Base-by-base conservation (phyloP, 305 asterid species). In the Andrographis paniculata region DNA sequence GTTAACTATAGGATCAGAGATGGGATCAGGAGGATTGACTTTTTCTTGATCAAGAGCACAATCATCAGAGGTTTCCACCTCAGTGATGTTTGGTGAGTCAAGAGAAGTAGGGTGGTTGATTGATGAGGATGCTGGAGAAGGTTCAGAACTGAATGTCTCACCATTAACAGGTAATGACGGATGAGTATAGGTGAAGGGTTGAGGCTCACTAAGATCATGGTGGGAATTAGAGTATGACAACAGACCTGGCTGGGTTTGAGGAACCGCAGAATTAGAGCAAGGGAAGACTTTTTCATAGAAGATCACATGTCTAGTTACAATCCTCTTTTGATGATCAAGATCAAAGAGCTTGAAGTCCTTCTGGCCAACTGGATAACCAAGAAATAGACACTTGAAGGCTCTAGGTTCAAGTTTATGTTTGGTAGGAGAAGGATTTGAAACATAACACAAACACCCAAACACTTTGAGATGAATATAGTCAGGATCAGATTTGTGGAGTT, bases 371-470 rank as follows among this genome's bases (percentile, higher is more conserved):
- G 37, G 0, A 9, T 45, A 35, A 0, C 47, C 52, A 0, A 56
- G 0, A 7, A 56, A 20, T 0, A 56, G 12, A 2, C 62, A 19
- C 6, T 9, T 37, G 0, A 5, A 0, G 0, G 62, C 17, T 20
- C 39, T 20, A 10, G 36, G 12, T 5, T 33, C 47, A 33, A 46
- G 48, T 17, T 56, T 45, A 1, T 6, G 9, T 6, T 30, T 45
- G 0, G 54, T 36, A 1, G 5, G 1, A 3, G 0, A 16, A 1
- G 11, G 17, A 17, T 6, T 1, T 0, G n/a, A 0, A 33, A 1
- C 44, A 46, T n/a, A 56, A 20, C 62, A 56, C 9, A 56, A 1
- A 16, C 46, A 46, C 0, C 62, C 62, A 22, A 56, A 56, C 8
- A 12, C 47, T 17, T 13, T 33, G 0, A 56, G 9, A 1, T 21